Evolutionary conservation across 1,284 basidiomycete species (phyloP).

Genomic region (Phellopilus nigrolimitatus): DNA sequence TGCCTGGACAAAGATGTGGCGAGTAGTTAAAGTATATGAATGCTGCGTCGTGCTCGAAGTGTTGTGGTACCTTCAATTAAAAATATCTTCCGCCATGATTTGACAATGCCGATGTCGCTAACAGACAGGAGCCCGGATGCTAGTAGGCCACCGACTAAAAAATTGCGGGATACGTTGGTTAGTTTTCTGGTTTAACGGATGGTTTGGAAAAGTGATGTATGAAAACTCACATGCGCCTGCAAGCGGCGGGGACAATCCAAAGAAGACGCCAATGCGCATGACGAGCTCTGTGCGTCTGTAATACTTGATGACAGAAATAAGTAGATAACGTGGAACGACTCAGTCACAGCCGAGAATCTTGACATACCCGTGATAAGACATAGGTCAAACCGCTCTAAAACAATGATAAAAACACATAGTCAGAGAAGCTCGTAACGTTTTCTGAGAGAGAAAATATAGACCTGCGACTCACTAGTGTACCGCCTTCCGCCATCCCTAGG

Average conservation of each 20-base stretch:
- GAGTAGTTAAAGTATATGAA: not conserved
- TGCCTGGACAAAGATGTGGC: conserved; percentile 25
- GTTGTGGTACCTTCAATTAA: conserved; percentile 33
- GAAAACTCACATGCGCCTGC: conserved; percentile 39
- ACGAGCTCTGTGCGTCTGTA: conserved; percentile 42
- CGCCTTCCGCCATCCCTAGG: conserved; percentile 31
- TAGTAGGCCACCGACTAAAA: conserved; percentile 36
- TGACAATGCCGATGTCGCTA: conserved; percentile 32
- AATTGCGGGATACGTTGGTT: not conserved
- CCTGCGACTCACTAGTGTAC: conserved; percentile 24
- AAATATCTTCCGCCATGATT: conserved; percentile 40
- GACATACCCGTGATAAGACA: conserved; percentile 17
- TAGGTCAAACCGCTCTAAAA: conserved; percentile 21
- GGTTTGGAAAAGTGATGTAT: not conserved
- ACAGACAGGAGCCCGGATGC: conserved; percentile 36
- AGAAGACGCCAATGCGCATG: conserved; percentile 40
- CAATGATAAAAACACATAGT: not conserved
- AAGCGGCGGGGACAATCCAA: conserved; percentile 37
- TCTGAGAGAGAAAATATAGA: not conserved
- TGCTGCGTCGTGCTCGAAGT: not conserved
- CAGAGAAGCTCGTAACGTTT: too few relatives aligned
- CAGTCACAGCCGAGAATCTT: too few relatives aligned
- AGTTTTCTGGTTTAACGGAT: not conserved
- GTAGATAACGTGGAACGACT: not conserved
- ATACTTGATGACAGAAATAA: conserved; percentile 28